phyloP scores from a whole-genome alignment of 2,329 filamentous ascomycete species.

The Aspergillus aculeatinus region DNA sequence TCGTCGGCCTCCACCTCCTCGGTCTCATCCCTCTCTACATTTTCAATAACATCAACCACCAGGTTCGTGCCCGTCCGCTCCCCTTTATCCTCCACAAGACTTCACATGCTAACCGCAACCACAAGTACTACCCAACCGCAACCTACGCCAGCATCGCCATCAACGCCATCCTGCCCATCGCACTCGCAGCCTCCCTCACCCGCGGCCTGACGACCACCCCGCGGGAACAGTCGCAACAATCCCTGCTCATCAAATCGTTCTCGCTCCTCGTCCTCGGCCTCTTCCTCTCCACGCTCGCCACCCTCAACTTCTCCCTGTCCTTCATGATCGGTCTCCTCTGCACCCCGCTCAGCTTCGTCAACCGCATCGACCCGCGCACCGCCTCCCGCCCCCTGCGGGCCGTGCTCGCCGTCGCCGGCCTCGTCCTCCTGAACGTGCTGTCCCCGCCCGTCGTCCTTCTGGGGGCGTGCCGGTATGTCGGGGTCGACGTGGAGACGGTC shows the following conservation, averaged over 20 bases:
- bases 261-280: slow-evolving; percentile 90
- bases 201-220: slow-evolving; percentile 44
- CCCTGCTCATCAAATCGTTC: slow-evolving; percentile 80
- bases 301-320: slow-evolving; percentile 89
- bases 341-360: slow-evolving; percentile 71
- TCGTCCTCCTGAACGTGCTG: slow-evolving; percentile 57
- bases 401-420: slow-evolving; percentile 39
- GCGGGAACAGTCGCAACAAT: slow-evolving; percentile 64
- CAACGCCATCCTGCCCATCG: slow-evolving; percentile 58
- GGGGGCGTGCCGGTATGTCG: slow-evolving; percentile 49
- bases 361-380: slow-evolving; percentile 27
- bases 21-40: slow-evolving; percentile 78
- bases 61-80: slow-evolving; percentile 51
- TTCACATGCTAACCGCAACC: slow-evolving; percentile 16
- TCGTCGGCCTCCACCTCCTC: slow-evolving; percentile 71
- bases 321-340: slow-evolving; percentile 80
- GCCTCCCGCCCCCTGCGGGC: slow-evolving; percentile 22
- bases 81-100: not conserved
- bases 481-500: slow-evolving; percentile 55
- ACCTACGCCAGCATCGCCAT: slow-evolving; percentile 59
- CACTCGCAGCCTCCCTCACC: slow-evolving; percentile 58
- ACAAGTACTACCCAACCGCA: slow-evolving; percentile 58
- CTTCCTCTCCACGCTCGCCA: slow-evolving; percentile 87
- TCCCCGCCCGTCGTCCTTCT: slow-evolving; percentile 61
- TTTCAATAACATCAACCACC: slow-evolving; percentile 72